Conservation (phyloP, 2,329 filamentous ascomycete genomes). For the Colletotrichum liaoningense region DNA sequence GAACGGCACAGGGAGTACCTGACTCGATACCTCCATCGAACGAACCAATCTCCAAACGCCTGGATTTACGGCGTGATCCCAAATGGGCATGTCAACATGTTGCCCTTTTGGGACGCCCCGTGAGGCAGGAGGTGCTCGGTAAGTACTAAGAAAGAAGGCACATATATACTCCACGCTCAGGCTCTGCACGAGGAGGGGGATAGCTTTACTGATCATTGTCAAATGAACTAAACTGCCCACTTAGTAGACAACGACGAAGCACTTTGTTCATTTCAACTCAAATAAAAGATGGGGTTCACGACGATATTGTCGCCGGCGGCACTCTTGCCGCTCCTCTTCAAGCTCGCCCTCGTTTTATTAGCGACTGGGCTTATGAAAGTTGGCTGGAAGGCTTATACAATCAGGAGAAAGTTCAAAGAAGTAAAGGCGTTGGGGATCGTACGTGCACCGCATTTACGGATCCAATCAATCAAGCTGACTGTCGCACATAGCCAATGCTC, state of each 20-base stretch:
- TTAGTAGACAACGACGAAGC: background rate
- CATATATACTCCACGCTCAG: background rate
- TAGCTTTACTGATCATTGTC: too few species aligned
- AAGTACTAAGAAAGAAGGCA: background rate
- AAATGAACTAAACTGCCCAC: too few species aligned
- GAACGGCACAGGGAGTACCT: background rate
- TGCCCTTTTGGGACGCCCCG: background rate
- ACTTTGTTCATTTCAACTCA: background rate
- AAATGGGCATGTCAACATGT: background rate
- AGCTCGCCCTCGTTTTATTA: background rate
- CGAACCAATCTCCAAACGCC: background rate
- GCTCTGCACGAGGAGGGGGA: background rate
- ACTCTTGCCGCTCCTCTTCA: slow-evolving; percentile 1
- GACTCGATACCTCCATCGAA: background rate
- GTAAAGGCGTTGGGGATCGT: slow-evolving; percentile 11
- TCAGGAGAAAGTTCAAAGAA: slow-evolving; percentile 5
- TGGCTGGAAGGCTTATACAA: slow-evolving; percentile 2
- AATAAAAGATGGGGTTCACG: background rate
- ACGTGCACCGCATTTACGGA: background rate
- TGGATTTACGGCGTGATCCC: background rate
- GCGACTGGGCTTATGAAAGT: background rate
- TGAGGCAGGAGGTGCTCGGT: background rate
- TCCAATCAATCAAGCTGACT: background rate
- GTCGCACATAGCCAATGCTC: background rate
- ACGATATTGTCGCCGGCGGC: slow-evolving; percentile 1